Evolutionary conservation across 306 rosid genomes (phyloP).

Genomic region (Pyrus bretschneideri): DNA sequence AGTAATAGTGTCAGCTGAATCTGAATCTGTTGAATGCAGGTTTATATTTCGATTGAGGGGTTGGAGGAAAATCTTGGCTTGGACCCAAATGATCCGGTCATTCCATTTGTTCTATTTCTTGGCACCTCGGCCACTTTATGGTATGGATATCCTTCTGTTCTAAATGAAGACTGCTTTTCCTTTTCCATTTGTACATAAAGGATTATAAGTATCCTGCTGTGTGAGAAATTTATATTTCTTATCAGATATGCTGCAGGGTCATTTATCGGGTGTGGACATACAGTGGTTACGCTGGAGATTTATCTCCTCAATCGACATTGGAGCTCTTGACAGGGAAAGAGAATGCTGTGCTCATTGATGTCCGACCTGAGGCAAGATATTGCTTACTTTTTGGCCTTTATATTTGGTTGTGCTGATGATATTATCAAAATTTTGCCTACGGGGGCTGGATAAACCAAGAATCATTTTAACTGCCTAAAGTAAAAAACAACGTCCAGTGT

Average conservation of each 20-base stretch:
- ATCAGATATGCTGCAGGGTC: slow-evolving; percentile 86
- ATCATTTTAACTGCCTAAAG: background rate
- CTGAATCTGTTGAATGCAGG: slow-evolving; percentile 36
- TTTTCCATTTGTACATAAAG: slow-evolving; percentile 10
- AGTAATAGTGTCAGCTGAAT: slow-evolving; percentile 3
- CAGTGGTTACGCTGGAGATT: slow-evolving; percentile 88
- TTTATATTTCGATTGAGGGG: slow-evolving; percentile 51
- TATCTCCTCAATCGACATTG: slow-evolving; percentile 68
- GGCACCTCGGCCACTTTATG: slow-evolving; percentile 80
- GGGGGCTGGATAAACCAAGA: background rate
- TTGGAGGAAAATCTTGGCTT: slow-evolving; percentile 75
- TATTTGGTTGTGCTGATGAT: slow-evolving; percentile 10
- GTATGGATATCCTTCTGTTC: slow-evolving; percentile 49
- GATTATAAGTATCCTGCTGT: slow-evolving; percentile 19
- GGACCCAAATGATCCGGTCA: slow-evolving; percentile 88
- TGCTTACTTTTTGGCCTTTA: slow-evolving; percentile 30
- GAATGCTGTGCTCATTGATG: slow-evolving; percentile 69
- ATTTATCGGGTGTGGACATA: slow-evolving; percentile 66
- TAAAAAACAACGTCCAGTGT: too few species aligned
- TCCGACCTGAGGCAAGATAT: slow-evolving; percentile 79
- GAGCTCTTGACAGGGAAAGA: slow-evolving; percentile 62
- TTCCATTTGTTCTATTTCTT: slow-evolving; percentile 61
- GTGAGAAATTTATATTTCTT: slow-evolving; percentile 42
- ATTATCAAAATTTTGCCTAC: background rate
- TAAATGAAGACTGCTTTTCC: slow-evolving; percentile 4